A percentile compares a stretch with the other conserved stretches of the same genome.
These are phyloP conservation scores for Cercospora zeae-maydis DNA, from an alignment of 2,329 filamentous ascomycete genomes.

Conservation along the genomic window DNA sequence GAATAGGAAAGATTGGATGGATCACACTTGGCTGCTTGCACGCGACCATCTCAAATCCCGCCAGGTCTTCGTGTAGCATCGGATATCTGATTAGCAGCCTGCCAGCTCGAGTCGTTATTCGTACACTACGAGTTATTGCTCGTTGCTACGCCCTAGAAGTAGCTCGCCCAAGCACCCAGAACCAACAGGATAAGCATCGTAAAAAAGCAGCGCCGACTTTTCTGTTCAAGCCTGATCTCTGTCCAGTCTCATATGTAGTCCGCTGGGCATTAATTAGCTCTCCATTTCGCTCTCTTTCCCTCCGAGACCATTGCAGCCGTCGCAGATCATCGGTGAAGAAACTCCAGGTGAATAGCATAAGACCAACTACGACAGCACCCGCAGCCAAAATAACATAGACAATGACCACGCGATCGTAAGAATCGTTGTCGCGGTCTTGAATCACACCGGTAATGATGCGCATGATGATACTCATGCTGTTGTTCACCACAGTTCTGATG, in stretches of 20 bases:
- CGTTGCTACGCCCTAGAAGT: conserved; percentile 60
- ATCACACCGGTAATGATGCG: conserved; percentile 56
- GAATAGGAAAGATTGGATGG: no score
- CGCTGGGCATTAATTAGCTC: conserved; percentile 45
- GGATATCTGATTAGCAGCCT: no score
- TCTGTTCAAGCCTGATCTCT: conserved; percentile 38
- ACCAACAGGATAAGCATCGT: conserved; percentile 45
- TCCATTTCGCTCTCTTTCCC: conserved; percentile 49
- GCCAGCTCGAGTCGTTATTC: no score
- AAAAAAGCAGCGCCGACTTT: conserved; percentile 42
- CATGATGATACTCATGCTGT: conserved; percentile 60
- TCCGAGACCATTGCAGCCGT: conserved; percentile 57
- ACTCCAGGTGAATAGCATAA: conserved; percentile 41
- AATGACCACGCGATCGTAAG: conserved; percentile 54
- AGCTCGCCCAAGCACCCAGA: conserved; percentile 53
- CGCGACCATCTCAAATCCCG: no score
- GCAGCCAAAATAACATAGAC: conserved; percentile 56
- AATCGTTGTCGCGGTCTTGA: conserved; percentile 56
- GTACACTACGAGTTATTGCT: conserved; percentile 41
- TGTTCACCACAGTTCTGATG: conserved; percentile 61
- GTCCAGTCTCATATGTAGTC: conserved; percentile 41
- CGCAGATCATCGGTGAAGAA: conserved; percentile 45
- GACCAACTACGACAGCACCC: conserved; percentile 47
- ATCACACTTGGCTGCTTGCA: no score
- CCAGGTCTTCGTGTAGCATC: no score